Base-by-base conservation (phyloP, 805 yeast genomes). In the Cyberlindnera nakhonratchasimensis region DNA sequence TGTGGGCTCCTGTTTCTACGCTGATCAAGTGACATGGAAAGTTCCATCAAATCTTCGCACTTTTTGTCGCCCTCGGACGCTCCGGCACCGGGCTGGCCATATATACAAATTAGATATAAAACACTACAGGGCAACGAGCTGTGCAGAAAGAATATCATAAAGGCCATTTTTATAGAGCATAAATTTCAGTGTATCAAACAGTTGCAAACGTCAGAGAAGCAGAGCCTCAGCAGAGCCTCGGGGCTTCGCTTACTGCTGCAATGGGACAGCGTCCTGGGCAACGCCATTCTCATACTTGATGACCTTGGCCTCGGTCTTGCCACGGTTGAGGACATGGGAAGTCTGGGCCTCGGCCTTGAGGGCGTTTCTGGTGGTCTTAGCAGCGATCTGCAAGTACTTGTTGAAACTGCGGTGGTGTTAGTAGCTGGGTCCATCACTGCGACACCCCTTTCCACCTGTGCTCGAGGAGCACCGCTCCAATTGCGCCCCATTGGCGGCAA, bases 331-430 rank as follows among this genome's bases (percentile, higher is more conserved):
- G 34, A 69, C 71, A 53, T 83, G 84, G 48, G 72, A 76, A 51
- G 78, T 84, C 66, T 84, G 86, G 63, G 79, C 66, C 61, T 90
- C 96, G 52, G 89, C 80, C 75, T 91, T 91, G 65, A 91, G 79
- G 39, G 96, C 82, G 58, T 75, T 73, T 74, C 97, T 88, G 57
- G 88, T 79, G 50, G 95, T 78, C 65, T 80, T 80, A 62, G 96
- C 96, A 61, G 96, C 86, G 62, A 91, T 76, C 54, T 96, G 79
- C 67, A 90, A 75, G 70, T 91, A 91, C 67, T 82, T 86, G 84
- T 86, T 87, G 74, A 84, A 80, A 53, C 84, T 77, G 50, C 35
- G 34, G 26, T 33, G 17, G 29, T 19, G 33, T 39, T 37, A 33
- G 35, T 37, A 24, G 5, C 20, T 30, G n/a, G 22, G 18, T 29